phyloP scores from a whole-genome alignment of 345 rosid genomes.

The Ceriops tagal region DNA sequence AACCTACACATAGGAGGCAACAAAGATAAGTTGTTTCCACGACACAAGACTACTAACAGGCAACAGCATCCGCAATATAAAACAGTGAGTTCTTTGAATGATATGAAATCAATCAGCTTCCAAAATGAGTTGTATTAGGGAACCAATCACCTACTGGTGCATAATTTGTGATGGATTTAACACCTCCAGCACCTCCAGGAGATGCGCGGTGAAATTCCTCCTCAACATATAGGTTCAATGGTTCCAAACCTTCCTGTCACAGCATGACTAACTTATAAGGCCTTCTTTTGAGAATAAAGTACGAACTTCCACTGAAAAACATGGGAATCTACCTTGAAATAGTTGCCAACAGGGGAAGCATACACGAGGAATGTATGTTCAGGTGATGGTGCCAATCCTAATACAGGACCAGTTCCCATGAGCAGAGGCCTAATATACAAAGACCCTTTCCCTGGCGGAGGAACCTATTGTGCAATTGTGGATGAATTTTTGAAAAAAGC shows the following conservation, averaged over 20 bases:
- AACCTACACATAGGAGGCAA: constrained; percentile 39
- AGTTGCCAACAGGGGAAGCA: constrained; percentile 43
- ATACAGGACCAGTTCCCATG: constrained; percentile 63
- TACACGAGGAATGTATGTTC: constrained; percentile 67
- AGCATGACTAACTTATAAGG: neutral
- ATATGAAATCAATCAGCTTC: neutral
- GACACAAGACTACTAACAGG: no score
- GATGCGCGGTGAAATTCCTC: constrained; percentile 35
- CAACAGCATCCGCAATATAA: no score
- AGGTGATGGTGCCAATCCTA: constrained; percentile 71
- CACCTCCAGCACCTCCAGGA: constrained; percentile 38
- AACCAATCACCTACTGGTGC: constrained; percentile 47
- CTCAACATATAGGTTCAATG: constrained; percentile 27
- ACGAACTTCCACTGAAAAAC: neutral
- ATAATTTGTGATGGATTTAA: constrained; percentile 37
- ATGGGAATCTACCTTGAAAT: constrained; percentile 25
- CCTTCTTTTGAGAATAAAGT: no score
- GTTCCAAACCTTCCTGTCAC: constrained; percentile 29
- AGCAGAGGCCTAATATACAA: constrained; percentile 81
- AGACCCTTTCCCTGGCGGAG: constrained; percentile 79
- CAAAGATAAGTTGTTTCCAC: neutral
- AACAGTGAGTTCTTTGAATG: no score
- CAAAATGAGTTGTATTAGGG: neutral
- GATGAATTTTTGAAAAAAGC: neutral
- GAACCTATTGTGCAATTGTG: constrained; percentile 41